Evolutionary conservation across 2,329 filamentous ascomycete genomes (phyloP).

Genomic region (Huntiella abstrusa): DNA sequence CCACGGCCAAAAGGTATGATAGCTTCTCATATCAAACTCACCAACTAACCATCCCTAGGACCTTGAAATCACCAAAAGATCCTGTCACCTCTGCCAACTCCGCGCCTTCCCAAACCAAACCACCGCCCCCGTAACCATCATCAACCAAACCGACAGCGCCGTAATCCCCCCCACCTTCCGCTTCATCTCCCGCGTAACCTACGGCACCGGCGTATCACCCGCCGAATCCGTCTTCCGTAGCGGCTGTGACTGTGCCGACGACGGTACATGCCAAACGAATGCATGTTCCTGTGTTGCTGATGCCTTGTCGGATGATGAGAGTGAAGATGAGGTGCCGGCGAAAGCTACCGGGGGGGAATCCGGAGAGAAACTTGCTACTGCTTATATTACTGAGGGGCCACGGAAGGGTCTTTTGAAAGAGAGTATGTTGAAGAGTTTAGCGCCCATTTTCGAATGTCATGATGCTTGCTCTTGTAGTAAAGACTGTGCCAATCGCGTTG

Average conservation of each 20-base stretch:
- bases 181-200: conserved; percentile 46
- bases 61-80: conserved; percentile 16
- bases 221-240: conserved; percentile 42
- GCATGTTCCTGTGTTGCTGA: conserved; percentile 53
- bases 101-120: conserved; percentile 31
- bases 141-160: conserved; percentile 41
- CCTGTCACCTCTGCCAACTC: conserved; percentile 44
- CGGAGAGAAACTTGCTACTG: conserved; percentile 26
- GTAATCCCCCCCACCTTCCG: conserved; percentile 43
- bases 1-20: conserved; percentile 23
- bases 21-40: not conserved
- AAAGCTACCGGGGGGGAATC: conserved; percentile 14
- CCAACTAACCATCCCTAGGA: not conserved
- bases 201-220: conserved; percentile 39
- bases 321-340: conserved; percentile 7
- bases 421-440: conserved; percentile 31
- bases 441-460: conserved; percentile 68
- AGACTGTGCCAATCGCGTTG: conserved; percentile 54
- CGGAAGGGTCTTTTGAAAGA: conserved; percentile 34
- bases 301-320: conserved; percentile 31
- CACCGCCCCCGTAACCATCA: conserved; percentile 36
- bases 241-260: conserved; percentile 47
- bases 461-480: conserved; percentile 44
- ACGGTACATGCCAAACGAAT: conserved; percentile 47
- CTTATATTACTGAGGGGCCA: conserved; percentile 40